A percentile compares a stretch with the other conserved stretches of the same genome.
Conservation (phyloP, 108 stramenopile genomes). For the Schizochytrium sp. region DNA sequence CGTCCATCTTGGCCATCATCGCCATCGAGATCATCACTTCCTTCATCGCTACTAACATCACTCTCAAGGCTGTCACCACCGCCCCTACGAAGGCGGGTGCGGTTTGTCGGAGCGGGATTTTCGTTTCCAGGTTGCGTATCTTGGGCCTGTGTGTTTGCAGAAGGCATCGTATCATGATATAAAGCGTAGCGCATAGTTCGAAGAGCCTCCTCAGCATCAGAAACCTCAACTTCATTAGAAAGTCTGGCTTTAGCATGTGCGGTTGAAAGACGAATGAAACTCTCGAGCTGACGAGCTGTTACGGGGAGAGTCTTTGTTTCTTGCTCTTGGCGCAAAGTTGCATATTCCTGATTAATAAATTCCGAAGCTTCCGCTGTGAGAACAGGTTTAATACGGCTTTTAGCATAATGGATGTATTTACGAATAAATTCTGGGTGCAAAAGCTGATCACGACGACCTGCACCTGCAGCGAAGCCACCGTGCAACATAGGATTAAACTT, state of each 20-base stretch:
- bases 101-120: not conserved
- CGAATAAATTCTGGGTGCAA: slow-evolving; percentile 93
- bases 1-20: too few species aligned
- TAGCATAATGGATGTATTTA: slow-evolving; percentile 97
- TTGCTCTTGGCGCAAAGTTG: slow-evolving; percentile 90
- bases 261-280: slow-evolving; percentile 94
- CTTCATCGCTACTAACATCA: not conserved
- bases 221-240: not conserved
- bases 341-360: slow-evolving; percentile 92
- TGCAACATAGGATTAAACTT: slow-evolving; percentile 66
- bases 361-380: slow-evolving; percentile 93
- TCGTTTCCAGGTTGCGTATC: not conserved
- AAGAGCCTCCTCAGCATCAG: slow-evolving; percentile 53
- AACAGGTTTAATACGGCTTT: slow-evolving; percentile 87
- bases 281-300: slow-evolving; percentile 97
- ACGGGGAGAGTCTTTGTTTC: slow-evolving; percentile 80
- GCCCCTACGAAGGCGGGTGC: not conserved
- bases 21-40: too few species aligned
- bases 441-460: slow-evolving; percentile 74
- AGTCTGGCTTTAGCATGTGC: slow-evolving; percentile 93
- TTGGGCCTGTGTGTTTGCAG: not conserved
- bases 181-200: slow-evolving; percentile 50
- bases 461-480: slow-evolving; percentile 58
- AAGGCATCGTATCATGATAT: slow-evolving; percentile 20
- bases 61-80: not conserved